phyloP scores from a whole-genome alignment of 2,329 filamentous ascomycete species.

The Penicillium sumatraense region DNA sequence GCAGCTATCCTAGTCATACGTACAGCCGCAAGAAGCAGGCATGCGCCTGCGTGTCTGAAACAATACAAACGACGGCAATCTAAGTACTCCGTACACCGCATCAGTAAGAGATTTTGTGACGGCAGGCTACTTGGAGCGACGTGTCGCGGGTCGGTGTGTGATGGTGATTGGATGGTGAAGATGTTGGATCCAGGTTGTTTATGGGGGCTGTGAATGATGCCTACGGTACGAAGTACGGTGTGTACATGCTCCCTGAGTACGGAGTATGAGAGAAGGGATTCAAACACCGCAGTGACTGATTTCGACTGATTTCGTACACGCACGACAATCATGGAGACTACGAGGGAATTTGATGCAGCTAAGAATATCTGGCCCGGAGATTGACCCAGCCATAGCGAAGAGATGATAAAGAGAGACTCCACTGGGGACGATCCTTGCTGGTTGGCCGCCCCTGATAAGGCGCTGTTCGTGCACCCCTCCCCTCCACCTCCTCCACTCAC shows the following conservation, averaged over 20 bases:
- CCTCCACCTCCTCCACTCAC: background rate
- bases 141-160: background rate
- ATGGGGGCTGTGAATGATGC: background rate
- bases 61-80: background rate
- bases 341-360: conserved; percentile 7
- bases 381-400: background rate
- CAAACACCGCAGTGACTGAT: too few species aligned
- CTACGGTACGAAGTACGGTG: background rate
- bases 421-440: conserved; percentile 19
- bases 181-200: background rate
- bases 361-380: conserved; percentile 5
- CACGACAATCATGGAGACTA: background rate
- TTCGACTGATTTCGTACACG: too few species aligned
- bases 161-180: background rate
- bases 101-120: background rate
- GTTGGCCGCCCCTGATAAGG: conserved; percentile 15
- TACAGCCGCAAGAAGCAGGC: background rate
- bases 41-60: background rate
- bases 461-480: conserved; percentile 8
- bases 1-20: background rate
- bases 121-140: conserved; percentile 10
- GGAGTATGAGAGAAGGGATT: too few species aligned
- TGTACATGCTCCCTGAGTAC: too few species aligned
- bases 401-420: conserved; percentile 5
- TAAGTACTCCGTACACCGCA: conserved; percentile 1